Conservation (phyloP, 2,329 filamentous ascomycete genomes). For the Aspergillus versicolor region DNA sequence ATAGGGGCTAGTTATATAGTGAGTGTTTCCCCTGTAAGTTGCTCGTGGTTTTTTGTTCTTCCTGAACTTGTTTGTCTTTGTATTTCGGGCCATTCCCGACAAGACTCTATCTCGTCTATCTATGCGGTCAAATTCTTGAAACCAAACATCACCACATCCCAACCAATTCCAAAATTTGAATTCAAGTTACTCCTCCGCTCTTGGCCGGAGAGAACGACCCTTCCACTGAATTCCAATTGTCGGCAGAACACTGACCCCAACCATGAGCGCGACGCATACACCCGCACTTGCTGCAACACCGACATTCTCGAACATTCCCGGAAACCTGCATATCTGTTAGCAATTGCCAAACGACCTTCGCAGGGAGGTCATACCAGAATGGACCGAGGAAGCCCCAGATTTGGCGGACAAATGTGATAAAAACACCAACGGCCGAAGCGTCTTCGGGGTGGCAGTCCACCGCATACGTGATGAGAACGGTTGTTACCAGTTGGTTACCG, state of each 20-base stretch:
- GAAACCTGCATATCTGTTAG: conserved; percentile 30
- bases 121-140: not conserved
- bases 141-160: not conserved
- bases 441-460: conserved; percentile 60
- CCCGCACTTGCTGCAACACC: conserved; percentile 33
- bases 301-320: conserved; percentile 35
- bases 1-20: not conserved
- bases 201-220: conserved; percentile 15
- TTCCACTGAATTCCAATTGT: conserved; percentile 31
- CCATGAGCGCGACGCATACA: conserved; percentile 30
- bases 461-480: conserved; percentile 60
- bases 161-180: not conserved
- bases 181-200: not conserved
- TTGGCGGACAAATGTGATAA: conserved; percentile 57
- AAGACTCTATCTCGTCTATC: not conserved
- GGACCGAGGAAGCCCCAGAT: conserved; percentile 41
- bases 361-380: conserved; percentile 32
- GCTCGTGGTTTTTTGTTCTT: not conserved
- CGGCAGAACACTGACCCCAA: conserved; percentile 32
- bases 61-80: not conserved
- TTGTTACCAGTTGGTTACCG: conserved; percentile 64
- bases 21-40: not conserved
- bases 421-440: conserved; percentile 59
- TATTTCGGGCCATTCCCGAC: not conserved
- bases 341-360: not conserved